Base-by-base conservation (phyloP, 495 filamentous ascomycete genomes). In the Penicillium egyptiacum region DNA sequence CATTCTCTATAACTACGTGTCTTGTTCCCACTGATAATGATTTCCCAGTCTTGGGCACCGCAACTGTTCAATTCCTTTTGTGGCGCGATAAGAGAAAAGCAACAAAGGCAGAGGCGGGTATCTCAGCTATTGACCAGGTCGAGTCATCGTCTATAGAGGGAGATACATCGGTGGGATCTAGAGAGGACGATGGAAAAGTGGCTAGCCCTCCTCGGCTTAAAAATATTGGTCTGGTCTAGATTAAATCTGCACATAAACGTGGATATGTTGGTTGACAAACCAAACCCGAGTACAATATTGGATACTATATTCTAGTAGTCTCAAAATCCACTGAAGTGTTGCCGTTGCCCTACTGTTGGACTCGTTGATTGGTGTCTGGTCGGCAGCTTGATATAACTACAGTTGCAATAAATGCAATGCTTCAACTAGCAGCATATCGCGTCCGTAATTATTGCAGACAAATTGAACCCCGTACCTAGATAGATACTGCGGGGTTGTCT, bases 21-120 rank as follows among this genome's bases (percentile, higher is more conserved):
- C 4, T 19, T 11, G 10, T 12, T 6, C 6, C 17, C 17, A 16
- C 39, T 53, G 16, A 53, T 17, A 12, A 9, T n/a, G 1, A 1
- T 3, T 23, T 48, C 3, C 16, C 14, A 45, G 26, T 57, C 22
- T 1, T 51, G 9, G 25, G 14, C 16, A 57, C 55, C 25, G 40
- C 28, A 17, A 12, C 14, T 16, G 35, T 51, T 25, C 55, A 57
- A 46, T 28, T 42, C 12, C 22, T 49, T 3, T 26, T 57, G 16
- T 51, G 55, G 46, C 20, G 47, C 33, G 55, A 57, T 17, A 51
- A 30, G n/a, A 55, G 17, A 20, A 43, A 31, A 4, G 37, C 50
- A n/a, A 9, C 16, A 12, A 16, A 28, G 19, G 25, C n/a, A 53
- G 17, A 53, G 10, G 28, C 4, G 11, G 5, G 4, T 11, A 14